Base-by-base conservation (phyloP, 2,329 filamentous ascomycete genomes). In the Saccharata proteae region DNA sequence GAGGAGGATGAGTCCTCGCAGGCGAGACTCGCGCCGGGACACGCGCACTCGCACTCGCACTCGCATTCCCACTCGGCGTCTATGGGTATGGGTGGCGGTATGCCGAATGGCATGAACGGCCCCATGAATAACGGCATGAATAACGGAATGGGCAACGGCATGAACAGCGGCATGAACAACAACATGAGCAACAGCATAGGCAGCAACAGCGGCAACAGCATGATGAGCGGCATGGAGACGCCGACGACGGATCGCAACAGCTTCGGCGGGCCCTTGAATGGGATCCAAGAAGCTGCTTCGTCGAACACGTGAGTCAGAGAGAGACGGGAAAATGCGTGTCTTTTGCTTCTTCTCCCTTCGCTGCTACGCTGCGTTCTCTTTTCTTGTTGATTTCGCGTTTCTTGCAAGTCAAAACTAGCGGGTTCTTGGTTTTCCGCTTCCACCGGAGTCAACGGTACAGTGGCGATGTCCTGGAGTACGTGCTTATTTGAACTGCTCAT, bases 1-100 rank as follows among this genome's bases (percentile, higher is more conserved):
- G 58, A 65, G 38, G 56, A 58, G 30, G 51, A 58, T 25, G 58
- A 60, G 24, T 46, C 9, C 17, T 47, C 8, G 39, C 35, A 17
- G 11, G 36, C 30, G 19, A 22, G 27, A 9, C 21, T 30, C n/a
- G 29, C 29, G 14, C 25, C 25, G 8, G 25, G 26, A n/a, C 32
- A 27, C 5, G 19, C 24, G 5, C 34, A 29, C n/a, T 8, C 13
- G 10, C 30, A 33, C 26, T 22, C 13, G 18, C 13, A 31, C 14
- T 33, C 29, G 12, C 29, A 33, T 13, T 29, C 29, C 2, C 34
- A 37, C 20, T 8, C 7, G 8, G 25, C 30, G 4, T 27, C 29
- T 10, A 28, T 32, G 9, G 16, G 10, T 19, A 31, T 31, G 32
- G 24, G 20, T 4, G 32, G 19, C 5, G 14, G 29, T 16, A 20